Evolutionary conservation across 2,329 filamentous ascomycete species (phyloP).

Genomic region (Ceratocystis lukuohia): DNA sequence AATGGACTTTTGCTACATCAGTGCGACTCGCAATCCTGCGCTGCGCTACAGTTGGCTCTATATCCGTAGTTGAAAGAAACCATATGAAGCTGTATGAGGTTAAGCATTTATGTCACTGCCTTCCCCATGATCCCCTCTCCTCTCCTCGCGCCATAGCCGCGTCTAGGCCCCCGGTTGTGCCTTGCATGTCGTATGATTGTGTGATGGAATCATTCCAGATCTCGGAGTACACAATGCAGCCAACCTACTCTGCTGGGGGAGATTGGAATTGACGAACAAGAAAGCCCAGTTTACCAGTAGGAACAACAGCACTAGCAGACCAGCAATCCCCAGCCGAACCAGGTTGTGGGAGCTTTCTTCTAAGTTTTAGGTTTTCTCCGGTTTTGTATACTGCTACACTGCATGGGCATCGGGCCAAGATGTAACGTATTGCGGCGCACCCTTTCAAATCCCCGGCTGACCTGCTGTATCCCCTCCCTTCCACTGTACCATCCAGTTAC

Average conservation of each 20-base stretch:
- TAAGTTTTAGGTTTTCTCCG: not conserved
- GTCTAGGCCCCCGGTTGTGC: not conserved
- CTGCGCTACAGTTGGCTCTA: too few species aligned
- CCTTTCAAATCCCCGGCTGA: not conserved
- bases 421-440: not conserved
- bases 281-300: too few species aligned
- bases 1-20: too few species aligned
- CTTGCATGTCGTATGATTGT: constrained; percentile 4
- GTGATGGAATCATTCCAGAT: not conserved
- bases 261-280: not conserved
- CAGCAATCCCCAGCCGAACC: too few species aligned
- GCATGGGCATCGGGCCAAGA: not conserved
- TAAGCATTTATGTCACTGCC: too few species aligned
- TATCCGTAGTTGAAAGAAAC: too few species aligned
- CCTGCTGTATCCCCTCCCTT: not conserved
- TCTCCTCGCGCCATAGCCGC: not conserved
- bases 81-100: too few species aligned
- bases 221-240: not conserved
- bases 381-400: not conserved
- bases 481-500: not conserved
- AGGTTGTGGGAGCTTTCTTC: too few species aligned
- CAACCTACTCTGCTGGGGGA: not conserved
- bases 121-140: not conserved
- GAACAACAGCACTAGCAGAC: too few species aligned
- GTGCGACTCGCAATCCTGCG: not conserved